phyloP scores from a whole-genome alignment of 768 basidiomycete species.

The Panus rudis region DNA sequence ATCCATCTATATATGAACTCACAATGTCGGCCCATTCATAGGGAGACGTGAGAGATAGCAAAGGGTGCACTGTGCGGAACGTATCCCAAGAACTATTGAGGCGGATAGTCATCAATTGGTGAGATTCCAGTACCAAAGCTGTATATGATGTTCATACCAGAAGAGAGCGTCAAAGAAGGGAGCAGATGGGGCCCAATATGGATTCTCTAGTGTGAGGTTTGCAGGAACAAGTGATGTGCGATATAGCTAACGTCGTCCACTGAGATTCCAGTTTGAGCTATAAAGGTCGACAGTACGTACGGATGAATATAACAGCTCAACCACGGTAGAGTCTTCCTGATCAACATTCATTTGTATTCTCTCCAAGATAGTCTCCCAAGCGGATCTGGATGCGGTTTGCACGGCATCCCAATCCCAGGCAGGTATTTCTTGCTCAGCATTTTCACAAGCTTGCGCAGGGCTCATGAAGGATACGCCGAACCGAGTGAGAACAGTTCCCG shows the following conservation, averaged over 20 bases:
- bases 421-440: constrained; percentile 18
- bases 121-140: not conserved
- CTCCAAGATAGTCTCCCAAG: constrained; percentile 39
- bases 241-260: constrained; percentile 42
- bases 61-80: constrained; percentile 45
- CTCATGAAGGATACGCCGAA: constrained; percentile 22
- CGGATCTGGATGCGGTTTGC: constrained; percentile 27
- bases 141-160: constrained; percentile 29
- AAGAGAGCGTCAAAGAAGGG: constrained; percentile 48
- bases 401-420: constrained; percentile 40
- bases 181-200: constrained; percentile 39
- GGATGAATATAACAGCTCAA: constrained; percentile 42
- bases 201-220: constrained; percentile 44
- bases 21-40: constrained; percentile 41
- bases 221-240: constrained; percentile 44
- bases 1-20: constrained; percentile 44
- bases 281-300: constrained; percentile 25
- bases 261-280: no score
- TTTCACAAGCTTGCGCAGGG: constrained; percentile 17
- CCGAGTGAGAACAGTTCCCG: constrained; percentile 18
- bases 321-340: constrained; percentile 34
- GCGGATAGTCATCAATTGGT: not conserved
- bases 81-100: constrained; percentile 43
- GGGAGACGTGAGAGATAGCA: constrained; percentile 39
- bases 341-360: constrained; percentile 29